Percentiles rank a stretch among this genome's conserved stretches.
Evolutionary conservation across 1,284 basidiomycete genomes (phyloP).

Genomic region (Meira nashicola): DNA sequence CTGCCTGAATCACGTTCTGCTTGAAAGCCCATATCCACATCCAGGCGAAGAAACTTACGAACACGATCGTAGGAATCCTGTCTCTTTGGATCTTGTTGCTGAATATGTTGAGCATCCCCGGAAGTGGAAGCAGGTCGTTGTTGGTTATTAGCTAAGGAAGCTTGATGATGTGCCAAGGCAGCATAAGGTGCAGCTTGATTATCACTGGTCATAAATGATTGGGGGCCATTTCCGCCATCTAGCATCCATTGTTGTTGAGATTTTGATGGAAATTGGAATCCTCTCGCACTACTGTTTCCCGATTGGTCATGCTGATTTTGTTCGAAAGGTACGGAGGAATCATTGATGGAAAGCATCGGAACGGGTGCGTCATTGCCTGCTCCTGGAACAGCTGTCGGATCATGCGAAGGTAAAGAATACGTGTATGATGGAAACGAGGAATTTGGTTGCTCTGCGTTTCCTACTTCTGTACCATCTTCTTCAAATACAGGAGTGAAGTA

Average conservation of each 20-base stretch:
- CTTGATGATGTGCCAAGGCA: not conserved
- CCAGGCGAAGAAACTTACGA: conserved; percentile 33
- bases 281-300: too few relatives aligned
- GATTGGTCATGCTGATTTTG: too few relatives aligned
- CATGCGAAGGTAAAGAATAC: not conserved
- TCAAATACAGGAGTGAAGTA: conserved; percentile 8
- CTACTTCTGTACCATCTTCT: conserved; percentile 2
- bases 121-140: not conserved
- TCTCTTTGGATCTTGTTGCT: conserved; percentile 20
- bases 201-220: too few relatives aligned
- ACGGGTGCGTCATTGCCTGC: not conserved
- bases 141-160: not conserved
- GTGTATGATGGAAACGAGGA: not conserved
- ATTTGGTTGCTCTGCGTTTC: not conserved
- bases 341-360: conserved; percentile 10
- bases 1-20: conserved; percentile 28
- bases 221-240: too few relatives aligned
- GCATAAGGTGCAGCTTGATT: too few relatives aligned
- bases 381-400: too few relatives aligned
- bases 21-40: conserved; percentile 40
- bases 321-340: not conserved
- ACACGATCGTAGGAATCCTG: conserved; percentile 41
- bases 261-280: too few relatives aligned
- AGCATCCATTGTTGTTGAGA: too few relatives aligned
- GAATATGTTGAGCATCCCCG: not conserved